Evolutionary conservation across 345 rosid species (phyloP).

Genomic region (Syzygium oleosum): DNA sequence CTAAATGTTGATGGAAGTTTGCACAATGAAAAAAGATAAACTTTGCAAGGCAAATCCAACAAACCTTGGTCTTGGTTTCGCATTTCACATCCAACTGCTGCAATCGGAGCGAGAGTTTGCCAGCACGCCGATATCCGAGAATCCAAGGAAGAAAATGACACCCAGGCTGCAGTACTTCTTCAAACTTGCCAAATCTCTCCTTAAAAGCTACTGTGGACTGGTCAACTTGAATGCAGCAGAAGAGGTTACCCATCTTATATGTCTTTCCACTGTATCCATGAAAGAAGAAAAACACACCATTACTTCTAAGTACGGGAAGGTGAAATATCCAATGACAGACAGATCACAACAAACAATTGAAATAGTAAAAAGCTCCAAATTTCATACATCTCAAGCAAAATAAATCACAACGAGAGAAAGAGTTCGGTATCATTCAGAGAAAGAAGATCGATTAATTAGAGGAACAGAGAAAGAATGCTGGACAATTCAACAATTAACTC

Average conservation of each 20-base stretch:
- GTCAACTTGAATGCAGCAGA: constrained; percentile 20
- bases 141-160: constrained; percentile 28
- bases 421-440: no score
- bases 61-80: constrained; percentile 27
- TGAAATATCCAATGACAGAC: no score
- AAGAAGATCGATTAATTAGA: no score
- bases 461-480: no score
- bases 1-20: neutral
- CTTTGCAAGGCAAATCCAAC: neutral
- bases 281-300: no score
- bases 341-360: no score
- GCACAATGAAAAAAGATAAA: neutral
- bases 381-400: no score
- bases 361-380: no score
- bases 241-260: constrained; percentile 22
- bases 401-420: no score
- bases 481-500: no score
- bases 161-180: constrained; percentile 22
- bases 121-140: constrained; percentile 15
- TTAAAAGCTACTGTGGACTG: constrained; percentile 23
- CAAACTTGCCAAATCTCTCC: constrained; percentile 26
- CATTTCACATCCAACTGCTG: constrained; percentile 25
- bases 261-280: no score
- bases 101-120: constrained; percentile 20
- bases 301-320: no score